Percentiles rank a stretch among this genome's conserved stretches.
phyloP scores from a whole-genome alignment of 805 yeast species.

The Metschnikowia lachancei region DNA sequence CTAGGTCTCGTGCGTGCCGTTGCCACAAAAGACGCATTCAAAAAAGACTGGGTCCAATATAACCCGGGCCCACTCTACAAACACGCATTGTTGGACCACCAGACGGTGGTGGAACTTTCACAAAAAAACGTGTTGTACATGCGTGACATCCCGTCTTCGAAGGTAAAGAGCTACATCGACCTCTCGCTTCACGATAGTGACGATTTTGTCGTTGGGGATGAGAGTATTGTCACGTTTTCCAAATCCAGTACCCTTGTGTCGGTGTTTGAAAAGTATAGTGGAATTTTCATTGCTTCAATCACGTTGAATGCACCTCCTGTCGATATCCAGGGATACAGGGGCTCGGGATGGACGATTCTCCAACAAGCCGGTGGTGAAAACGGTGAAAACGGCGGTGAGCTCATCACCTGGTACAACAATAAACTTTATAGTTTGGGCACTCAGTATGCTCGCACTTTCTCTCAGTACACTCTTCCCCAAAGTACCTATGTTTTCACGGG shows the following conservation, averaged over 20 bases:
- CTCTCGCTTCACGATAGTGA: constrained; percentile 16
- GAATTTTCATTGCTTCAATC: constrained; percentile 12
- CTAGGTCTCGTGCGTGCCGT: constrained; percentile 3
- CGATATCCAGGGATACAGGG: constrained; percentile 1
- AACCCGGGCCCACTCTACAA: constrained; percentile 40
- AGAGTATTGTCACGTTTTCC: constrained; percentile 13
- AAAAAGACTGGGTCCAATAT: constrained; percentile 52
- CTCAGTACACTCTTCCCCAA: neutral
- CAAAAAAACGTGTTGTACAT: constrained; percentile 22
- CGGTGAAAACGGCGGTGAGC: constrained; percentile 1
- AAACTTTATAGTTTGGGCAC: constrained; percentile 6
- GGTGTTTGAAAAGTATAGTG: constrained; percentile 13
- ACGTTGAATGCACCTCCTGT: constrained; percentile 6
- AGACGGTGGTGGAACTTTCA: constrained; percentile 24
- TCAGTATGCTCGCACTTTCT: constrained; percentile 5
- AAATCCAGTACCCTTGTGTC: constrained; percentile 3
- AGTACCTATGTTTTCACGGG: constrained; percentile 4
- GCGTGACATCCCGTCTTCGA: constrained; percentile 24
- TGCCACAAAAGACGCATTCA: constrained; percentile 45
- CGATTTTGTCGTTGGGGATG: constrained; percentile 8
- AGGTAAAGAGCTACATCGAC: constrained; percentile 29
- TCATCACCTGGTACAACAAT: constrained; percentile 10
- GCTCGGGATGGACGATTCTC: constrained; percentile 7
- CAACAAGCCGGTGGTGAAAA: neutral
- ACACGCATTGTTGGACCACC: constrained; percentile 16